Evolutionary conservation across 352 stramenopile species (phyloP).

Genomic region (Labyrinthula sp.): DNA sequence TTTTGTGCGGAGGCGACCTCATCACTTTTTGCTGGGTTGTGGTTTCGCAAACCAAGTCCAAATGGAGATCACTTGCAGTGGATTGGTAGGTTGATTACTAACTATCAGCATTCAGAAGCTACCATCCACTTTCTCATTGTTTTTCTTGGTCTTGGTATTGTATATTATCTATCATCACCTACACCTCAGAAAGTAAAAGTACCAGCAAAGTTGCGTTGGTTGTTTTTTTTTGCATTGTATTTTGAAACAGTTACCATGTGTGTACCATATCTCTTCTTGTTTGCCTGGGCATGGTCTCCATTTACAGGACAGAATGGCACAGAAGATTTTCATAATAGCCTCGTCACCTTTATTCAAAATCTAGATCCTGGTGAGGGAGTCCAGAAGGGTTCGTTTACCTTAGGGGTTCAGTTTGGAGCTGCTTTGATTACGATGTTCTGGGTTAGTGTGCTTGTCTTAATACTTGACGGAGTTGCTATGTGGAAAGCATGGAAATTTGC

Average conservation of each 20-base stretch:
- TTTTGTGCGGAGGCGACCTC: constrained; percentile 22
- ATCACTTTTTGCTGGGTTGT: constrained; percentile 22
- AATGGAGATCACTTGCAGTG: constrained; percentile 16
- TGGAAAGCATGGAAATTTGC: constrained; percentile 18
- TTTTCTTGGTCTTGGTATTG: constrained; percentile 17
- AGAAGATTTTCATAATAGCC: too few species aligned
- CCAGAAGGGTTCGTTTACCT: constrained; percentile 7
- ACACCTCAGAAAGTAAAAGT: neutral
- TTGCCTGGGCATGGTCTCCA: constrained; percentile 19
- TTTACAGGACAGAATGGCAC: too few species aligned
- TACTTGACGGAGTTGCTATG: constrained; percentile 26
- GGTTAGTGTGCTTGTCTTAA: constrained; percentile 26
- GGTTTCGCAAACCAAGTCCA: constrained; percentile 17
- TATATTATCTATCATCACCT: constrained; percentile 8
- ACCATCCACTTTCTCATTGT: constrained; percentile 22
- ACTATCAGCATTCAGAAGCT: constrained; percentile 25
- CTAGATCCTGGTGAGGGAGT: constrained; percentile 6
- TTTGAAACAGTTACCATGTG: constrained; percentile 29
- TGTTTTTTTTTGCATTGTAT: constrained; percentile 25
- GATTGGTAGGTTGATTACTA: constrained; percentile 23
- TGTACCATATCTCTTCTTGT: constrained; percentile 25
- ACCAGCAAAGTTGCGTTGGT: constrained; percentile 3
- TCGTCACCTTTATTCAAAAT: constrained; percentile 2
- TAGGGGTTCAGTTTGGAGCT: constrained; percentile 24
- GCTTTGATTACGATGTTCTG: constrained; percentile 29